These are phyloP conservation scores for Beauveria brongniartii DNA, from an alignment of 2,329 filamentous ascomycete genomes.

Conservation along the genomic window DNA sequence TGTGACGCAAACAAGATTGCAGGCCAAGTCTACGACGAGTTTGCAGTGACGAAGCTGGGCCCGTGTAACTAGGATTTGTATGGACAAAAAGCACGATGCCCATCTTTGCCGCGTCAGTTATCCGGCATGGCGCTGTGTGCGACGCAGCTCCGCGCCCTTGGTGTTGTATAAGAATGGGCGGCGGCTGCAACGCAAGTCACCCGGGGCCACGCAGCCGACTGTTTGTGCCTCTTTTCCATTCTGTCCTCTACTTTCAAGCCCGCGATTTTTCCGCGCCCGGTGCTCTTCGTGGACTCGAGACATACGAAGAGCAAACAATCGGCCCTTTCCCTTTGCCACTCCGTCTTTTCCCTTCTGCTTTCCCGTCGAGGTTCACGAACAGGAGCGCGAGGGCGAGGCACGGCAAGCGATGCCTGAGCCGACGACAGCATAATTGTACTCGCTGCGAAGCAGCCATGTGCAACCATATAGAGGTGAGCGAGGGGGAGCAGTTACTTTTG, in stretches of 20 bases:
- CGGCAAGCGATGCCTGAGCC: too few species aligned
- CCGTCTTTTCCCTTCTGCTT: not conserved
- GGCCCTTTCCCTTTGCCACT: too few species aligned
- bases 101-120: not conserved
- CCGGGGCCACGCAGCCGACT: not conserved
- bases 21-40: not conserved
- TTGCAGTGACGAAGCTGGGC: not conserved
- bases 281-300: too few species aligned
- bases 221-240: not conserved
- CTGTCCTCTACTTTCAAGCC: too few species aligned
- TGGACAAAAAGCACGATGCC: not conserved
- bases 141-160: not conserved
- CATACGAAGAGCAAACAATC: too few species aligned
- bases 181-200: not conserved
- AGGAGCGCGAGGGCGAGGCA: too few species aligned
- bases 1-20: slow-evolving; percentile 5
- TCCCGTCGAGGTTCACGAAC: too few species aligned
- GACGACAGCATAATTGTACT: not conserved
- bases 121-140: not conserved
- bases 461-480: slow-evolving; percentile 1
- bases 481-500: not conserved
- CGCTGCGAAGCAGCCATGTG: not conserved
- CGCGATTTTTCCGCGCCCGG: too few species aligned
- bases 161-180: not conserved
- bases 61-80: not conserved